Percentiles rank a stretch among this genome's conserved stretches.
These are phyloP conservation scores for Lactuca sativa DNA, from an alignment of 129 eudicot genomes.

Conservation along the genomic window DNA sequence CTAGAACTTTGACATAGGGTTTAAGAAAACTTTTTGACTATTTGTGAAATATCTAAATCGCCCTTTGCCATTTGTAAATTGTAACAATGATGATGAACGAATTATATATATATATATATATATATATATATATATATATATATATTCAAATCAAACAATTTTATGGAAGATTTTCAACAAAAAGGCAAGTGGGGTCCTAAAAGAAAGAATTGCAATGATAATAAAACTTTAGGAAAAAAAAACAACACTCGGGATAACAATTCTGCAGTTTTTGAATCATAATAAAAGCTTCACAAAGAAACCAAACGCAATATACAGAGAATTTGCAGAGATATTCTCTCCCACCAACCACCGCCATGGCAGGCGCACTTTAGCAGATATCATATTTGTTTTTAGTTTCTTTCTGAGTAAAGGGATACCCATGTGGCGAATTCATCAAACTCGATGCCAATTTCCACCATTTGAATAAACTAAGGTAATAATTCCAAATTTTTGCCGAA, in stretches of 20 bases:
- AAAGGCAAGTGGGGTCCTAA: slow-evolving; percentile 12
- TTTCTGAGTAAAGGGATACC: not conserved
- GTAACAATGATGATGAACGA: too few species aligned
- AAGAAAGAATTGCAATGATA: slow-evolving; percentile 4
- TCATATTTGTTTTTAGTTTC: slow-evolving; percentile 7
- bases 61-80: too few species aligned
- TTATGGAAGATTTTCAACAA: not conserved
- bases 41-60: too few species aligned
- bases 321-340: slow-evolving; percentile 23
- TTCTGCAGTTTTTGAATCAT: slow-evolving; percentile 17
- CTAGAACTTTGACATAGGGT: too few species aligned
- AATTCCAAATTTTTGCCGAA: not conserved
- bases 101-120: too few species aligned
- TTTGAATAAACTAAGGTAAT: not conserved
- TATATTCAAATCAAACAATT: too few species aligned
- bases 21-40: too few species aligned
- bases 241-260: slow-evolving; percentile 1
- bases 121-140: too few species aligned
- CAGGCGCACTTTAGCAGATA: slow-evolving; percentile 35
- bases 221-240: not conserved
- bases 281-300: slow-evolving; percentile 20
- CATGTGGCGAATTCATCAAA: not conserved
- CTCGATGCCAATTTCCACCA: not conserved
- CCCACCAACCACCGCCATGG: slow-evolving; percentile 35
- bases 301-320: slow-evolving; percentile 15